Base-by-base conservation (phyloP, 1,284 basidiomycete species). In the Ustilago crameri region DNA sequence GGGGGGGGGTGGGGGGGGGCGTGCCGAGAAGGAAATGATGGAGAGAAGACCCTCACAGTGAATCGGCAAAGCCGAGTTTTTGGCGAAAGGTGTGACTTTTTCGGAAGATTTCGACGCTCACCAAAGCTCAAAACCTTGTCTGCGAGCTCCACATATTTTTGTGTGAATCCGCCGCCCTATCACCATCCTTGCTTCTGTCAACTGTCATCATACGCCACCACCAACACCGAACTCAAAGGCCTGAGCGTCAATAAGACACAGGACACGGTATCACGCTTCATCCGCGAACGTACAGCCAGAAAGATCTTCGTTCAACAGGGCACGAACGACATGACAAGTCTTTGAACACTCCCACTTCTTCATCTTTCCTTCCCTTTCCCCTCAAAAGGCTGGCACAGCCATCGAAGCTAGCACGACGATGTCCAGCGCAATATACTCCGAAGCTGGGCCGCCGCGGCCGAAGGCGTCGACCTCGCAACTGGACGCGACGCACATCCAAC, bases 31-130 rank as follows among this genome's bases (percentile, higher is more conserved):
- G 44, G 26, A 47, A 47, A 47, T 56, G 7, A 26, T 10, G 27
- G 35, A 30, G 26, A n/a, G 5, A 9, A 15, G n/a, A 27, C 35
- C 32, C 9, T 43, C 23, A 17, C 24, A 17, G 41, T 47, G 22
- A 17, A 3, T 57, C 50, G 61, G 42, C 54, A 58, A 57, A 64
- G 55, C 61, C 61, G 50, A 58, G 49, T 26, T 22, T n/a, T 47
- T 24, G 23, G 22, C 32, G 53, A 41, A 27, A 34, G 50, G 48
- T 48, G 30, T 30, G 30, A 24, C 30, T 44, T 59, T 51, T 66
- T 55, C 49, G 49, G 35, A 63, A 56, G 49, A 37, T 63, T 63
- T 54, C 54, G 53, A 49, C 37, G 22, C 34, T 44, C 32, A 40
- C 24, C 22, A 27, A 44, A 22, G 30, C 23, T 37, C 18, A 38